Conservation (phyloP, 805 yeast genomes). For the Candida palmyrensis region DNA sequence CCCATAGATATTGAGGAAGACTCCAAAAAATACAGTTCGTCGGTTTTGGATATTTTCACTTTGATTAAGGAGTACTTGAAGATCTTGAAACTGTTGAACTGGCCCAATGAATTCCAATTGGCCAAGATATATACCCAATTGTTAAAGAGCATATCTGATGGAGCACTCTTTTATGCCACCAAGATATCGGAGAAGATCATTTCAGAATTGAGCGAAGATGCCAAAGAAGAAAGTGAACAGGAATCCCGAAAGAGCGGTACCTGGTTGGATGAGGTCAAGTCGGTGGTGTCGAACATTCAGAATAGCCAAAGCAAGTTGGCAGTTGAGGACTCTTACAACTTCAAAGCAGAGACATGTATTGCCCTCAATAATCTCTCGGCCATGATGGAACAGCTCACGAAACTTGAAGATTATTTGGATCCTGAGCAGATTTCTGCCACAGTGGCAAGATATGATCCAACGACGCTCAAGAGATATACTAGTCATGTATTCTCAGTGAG, state of each 20-base stretch:
- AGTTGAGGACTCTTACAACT: slow-evolving; percentile 47
- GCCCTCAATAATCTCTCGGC: slow-evolving; percentile 65
- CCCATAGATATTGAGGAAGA: slow-evolving; percentile 42
- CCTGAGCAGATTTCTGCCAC: slow-evolving; percentile 50
- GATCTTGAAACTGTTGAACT: slow-evolving; percentile 54
- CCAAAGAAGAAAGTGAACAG: slow-evolving; percentile 11
- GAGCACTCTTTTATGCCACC: slow-evolving; percentile 48
- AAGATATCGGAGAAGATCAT: slow-evolving; percentile 31
- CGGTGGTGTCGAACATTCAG: slow-evolving; percentile 40
- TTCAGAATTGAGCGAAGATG: slow-evolving; percentile 38
- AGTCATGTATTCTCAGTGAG: slow-evolving; percentile 61
- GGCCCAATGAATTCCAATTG: slow-evolving; percentile 61
- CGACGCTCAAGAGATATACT: slow-evolving; percentile 23
- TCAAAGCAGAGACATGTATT: slow-evolving; percentile 61
- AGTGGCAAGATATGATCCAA: slow-evolving; percentile 30
- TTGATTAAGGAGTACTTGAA: slow-evolving; percentile 54
- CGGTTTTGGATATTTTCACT: slow-evolving; percentile 64
- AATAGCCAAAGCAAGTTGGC: slow-evolving; percentile 26
- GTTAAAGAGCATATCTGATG: slow-evolving; percentile 58
- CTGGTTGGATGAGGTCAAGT: slow-evolving; percentile 53
- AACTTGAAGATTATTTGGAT: slow-evolving; percentile 51
- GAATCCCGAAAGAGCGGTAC: slow-evolving; percentile 15
- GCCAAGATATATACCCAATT: slow-evolving; percentile 59
- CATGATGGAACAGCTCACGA: slow-evolving; percentile 42
- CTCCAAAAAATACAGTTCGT: slow-evolving; percentile 46